Evolutionary conservation across 2,329 filamentous ascomycete species (phyloP).

Genomic region (Aulographum hederae): DNA sequence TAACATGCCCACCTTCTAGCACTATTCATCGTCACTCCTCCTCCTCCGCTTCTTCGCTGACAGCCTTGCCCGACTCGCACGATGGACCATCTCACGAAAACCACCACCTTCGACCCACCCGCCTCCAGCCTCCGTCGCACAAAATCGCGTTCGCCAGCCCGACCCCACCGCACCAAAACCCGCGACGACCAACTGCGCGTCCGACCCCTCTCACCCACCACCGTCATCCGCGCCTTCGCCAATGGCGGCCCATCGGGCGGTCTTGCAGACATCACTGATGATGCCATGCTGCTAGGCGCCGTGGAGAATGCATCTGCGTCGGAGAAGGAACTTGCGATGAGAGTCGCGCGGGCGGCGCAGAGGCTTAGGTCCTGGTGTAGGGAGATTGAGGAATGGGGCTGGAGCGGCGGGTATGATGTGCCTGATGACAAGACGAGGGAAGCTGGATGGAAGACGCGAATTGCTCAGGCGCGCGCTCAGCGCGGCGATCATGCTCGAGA

Average conservation of each 20-base stretch:
- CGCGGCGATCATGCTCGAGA: slow-evolving; percentile 9
- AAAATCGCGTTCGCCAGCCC: too few species aligned
- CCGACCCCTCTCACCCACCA: not conserved
- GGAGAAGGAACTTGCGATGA: slow-evolving; percentile 54
- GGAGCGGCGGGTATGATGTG: slow-evolving; percentile 28
- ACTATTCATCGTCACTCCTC: too few species aligned
- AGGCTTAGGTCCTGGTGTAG: slow-evolving; percentile 56
- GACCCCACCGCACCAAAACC: too few species aligned
- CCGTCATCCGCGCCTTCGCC: not conserved
- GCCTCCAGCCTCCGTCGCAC: too few species aligned
- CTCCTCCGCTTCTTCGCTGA: too few species aligned
- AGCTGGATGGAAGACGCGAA: slow-evolving; percentile 10
- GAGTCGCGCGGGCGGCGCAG: slow-evolving; percentile 51
- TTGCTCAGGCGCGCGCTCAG: slow-evolving; percentile 3
- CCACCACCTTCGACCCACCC: too few species aligned
- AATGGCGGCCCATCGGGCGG: not conserved
- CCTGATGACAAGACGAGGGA: slow-evolving; percentile 13
- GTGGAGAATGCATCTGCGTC: slow-evolving; percentile 37
- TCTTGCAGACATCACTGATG: too few species aligned
- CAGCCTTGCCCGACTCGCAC: too few species aligned
- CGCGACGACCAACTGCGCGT: too few species aligned
- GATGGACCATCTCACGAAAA: too few species aligned
- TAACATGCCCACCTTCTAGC: too few species aligned
- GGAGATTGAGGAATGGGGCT: slow-evolving; percentile 48
- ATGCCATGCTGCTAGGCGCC: slow-evolving; percentile 1